phyloP scores from a whole-genome alignment of 495 filamentous ascomycete species.

The Lasiosphaeria ovina region DNA sequence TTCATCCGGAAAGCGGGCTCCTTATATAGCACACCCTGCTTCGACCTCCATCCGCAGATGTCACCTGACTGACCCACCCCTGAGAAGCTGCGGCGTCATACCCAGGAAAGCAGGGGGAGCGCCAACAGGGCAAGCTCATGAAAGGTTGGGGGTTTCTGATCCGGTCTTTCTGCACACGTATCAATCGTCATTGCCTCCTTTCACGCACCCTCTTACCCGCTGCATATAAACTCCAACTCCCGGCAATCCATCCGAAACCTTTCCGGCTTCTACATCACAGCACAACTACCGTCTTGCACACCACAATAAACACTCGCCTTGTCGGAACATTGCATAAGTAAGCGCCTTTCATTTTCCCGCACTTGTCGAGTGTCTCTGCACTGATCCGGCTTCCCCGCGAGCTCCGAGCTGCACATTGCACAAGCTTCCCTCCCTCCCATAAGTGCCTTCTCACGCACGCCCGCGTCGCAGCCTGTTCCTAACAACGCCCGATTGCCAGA shows the following conservation, averaged over 20 bases:
- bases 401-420: constrained; percentile 5
- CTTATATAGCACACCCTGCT: no score
- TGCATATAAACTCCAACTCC: constrained; percentile 9
- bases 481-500: constrained; percentile 11
- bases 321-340: background rate
- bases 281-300: background rate
- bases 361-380: background rate
- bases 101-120: constrained; percentile 5
- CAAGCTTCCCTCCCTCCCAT: background rate
- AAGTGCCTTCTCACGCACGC: background rate
- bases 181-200: constrained; percentile 32
- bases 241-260: constrained; percentile 3
- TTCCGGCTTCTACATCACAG: constrained; percentile 10
- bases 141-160: constrained; percentile 5
- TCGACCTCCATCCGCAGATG: no score
- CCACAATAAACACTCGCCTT: background rate
- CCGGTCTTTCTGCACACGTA: constrained; percentile 32
- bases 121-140: constrained; percentile 26
- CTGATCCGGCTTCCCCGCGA: constrained; percentile 6
- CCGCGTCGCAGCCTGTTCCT: background rate
- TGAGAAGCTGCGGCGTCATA: constrained; percentile 14
- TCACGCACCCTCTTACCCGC: constrained; percentile 11
- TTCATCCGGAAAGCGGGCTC: no score
- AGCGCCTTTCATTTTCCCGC: background rate
- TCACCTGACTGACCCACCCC: constrained; percentile 22